Evolutionary conservation across 768 basidiomycete species (phyloP).

Genomic region (Russula olivacea): DNA sequence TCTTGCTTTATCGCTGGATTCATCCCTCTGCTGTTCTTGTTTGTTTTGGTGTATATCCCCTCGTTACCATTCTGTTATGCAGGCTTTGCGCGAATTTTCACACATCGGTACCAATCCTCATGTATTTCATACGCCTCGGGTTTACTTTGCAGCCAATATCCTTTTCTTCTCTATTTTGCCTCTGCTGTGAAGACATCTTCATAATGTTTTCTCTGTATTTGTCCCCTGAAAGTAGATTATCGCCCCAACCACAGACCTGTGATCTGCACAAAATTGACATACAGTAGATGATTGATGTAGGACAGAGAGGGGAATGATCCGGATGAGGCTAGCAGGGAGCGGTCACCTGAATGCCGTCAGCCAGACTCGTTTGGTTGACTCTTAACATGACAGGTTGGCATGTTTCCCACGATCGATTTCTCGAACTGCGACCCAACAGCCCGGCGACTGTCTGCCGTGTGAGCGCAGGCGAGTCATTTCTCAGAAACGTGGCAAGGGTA

Average conservation of each 20-base stretch:
- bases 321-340: conserved; percentile 4
- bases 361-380: conserved; percentile 10
- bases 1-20: conserved; percentile 24
- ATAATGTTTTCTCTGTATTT: conserved; percentile 21
- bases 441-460: conserved; percentile 19
- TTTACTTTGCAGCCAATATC: conserved; percentile 23
- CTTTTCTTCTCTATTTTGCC: neutral
- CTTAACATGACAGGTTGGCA: conserved; percentile 5
- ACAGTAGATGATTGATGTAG: neutral
- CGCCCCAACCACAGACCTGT: neutral
- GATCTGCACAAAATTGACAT: conserved; percentile 7
- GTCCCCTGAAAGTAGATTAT: conserved; percentile 24
- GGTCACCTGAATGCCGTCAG: conserved; percentile 9
- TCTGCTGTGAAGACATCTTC: conserved; percentile 2
- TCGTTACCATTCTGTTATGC: conserved; percentile 16
- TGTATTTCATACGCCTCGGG: conserved; percentile 22
- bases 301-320: neutral
- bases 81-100: conserved; percentile 22
- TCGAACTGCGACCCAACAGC: neutral
- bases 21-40: conserved; percentile 9
- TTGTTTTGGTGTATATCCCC: conserved; percentile 23
- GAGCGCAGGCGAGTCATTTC: neutral
- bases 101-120: conserved; percentile 21
- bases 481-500: conserved; percentile 6
- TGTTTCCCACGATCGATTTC: conserved; percentile 17